These are phyloP conservation scores for Wickerhamiella kazuoi DNA, from an alignment of 805 yeast genomes.

Conservation along the genomic window DNA sequence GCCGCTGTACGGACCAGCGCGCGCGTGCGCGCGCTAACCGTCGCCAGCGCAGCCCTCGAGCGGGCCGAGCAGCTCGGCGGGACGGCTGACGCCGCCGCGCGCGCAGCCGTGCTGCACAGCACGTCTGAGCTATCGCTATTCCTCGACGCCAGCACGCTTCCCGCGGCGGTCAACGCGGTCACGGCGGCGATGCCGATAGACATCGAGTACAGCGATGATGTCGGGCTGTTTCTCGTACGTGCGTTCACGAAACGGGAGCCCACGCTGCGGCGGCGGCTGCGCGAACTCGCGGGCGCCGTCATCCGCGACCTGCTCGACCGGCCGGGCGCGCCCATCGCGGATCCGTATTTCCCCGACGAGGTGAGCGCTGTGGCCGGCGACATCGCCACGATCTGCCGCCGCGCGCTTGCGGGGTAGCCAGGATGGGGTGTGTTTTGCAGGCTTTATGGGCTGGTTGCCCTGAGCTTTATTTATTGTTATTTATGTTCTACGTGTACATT, in stretches of 20 bases:
- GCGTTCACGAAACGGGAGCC: neutral
- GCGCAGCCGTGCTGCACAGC: too few species aligned
- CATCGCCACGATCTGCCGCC: neutral
- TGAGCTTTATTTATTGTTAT: too few species aligned
- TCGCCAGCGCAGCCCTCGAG: neutral
- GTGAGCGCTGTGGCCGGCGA: neutral
- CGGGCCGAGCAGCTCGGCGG: neutral
- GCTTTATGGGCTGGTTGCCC: too few species aligned
- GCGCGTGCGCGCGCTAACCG: neutral
- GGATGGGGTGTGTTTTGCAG: too few species aligned
- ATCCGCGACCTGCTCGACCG: neutral
- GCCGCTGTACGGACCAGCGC: neutral
- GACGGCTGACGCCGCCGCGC: too few species aligned
- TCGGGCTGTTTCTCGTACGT: neutral
- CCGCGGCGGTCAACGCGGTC: neutral
- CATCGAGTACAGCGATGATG: neutral
- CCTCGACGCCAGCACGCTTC: neutral
- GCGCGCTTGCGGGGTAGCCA: neutral
- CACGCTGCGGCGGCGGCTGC: neutral
- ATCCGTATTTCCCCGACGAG: neutral
- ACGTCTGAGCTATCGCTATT: neutral
- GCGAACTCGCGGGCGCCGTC: neutral
- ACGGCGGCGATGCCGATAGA: neutral
- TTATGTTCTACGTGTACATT: too few species aligned
- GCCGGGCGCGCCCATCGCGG: neutral